phyloP scores from a whole-genome alignment of 208 protist species.

The Acanthamoeba triangularis region DNA sequence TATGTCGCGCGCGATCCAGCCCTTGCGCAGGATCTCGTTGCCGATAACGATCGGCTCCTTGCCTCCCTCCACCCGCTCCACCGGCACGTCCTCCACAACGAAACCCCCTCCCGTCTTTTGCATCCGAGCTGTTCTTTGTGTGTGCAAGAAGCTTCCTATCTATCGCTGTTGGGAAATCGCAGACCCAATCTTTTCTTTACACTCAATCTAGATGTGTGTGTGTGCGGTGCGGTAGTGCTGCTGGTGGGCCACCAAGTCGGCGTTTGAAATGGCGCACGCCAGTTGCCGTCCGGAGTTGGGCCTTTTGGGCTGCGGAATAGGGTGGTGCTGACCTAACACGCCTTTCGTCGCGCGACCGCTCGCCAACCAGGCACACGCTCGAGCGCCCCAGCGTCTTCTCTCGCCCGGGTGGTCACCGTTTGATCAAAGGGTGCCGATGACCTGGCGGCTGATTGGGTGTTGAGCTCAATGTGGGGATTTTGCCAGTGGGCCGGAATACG shows the following conservation, averaged over 20 bases:
- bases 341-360: too few relatives aligned
- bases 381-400: too few relatives aligned
- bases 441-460: neutral
- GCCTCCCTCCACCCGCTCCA: slow-evolving; percentile 25
- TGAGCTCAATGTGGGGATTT: neutral
- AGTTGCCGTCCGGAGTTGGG: neutral
- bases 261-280: too few relatives aligned
- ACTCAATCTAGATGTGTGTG: too few relatives aligned
- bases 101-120: neutral
- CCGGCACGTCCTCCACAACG: slow-evolving; percentile 33
- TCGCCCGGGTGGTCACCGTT: too few relatives aligned
- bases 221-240: too few relatives aligned
- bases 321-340: neutral
- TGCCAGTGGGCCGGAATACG: neutral
- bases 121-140: neutral
- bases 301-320: neutral
- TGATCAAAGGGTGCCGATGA: too few relatives aligned
- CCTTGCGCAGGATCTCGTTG: slow-evolving; percentile 53
- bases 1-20: slow-evolving; percentile 27
- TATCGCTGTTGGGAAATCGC: too few relatives aligned
- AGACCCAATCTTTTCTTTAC: too few relatives aligned
- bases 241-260: neutral
- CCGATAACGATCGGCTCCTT: slow-evolving; percentile 69
- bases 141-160: neutral
- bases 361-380: too few relatives aligned